phyloP scores from a whole-genome alignment of 2,329 filamentous ascomycete species.

The Aspergillus fijiensis region DNA sequence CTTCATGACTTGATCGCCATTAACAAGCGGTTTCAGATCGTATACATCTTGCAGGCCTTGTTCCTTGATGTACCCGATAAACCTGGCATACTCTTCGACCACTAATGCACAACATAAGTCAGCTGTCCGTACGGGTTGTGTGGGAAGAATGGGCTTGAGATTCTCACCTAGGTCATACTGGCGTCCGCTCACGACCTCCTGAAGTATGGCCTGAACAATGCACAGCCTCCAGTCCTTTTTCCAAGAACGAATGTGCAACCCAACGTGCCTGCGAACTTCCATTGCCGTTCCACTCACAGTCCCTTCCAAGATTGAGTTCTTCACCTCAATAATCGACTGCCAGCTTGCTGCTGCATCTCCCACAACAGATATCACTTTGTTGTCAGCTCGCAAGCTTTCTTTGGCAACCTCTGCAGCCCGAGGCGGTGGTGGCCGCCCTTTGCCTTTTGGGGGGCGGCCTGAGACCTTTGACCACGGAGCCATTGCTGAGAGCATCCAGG shows the following conservation, averaged over 20 bases:
- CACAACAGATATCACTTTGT: constrained; percentile 70
- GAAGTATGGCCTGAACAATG: constrained; percentile 40
- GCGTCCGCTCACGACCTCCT: constrained; percentile 38
- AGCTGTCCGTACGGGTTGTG: constrained; percentile 9
- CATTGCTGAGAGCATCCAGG: constrained; percentile 75
- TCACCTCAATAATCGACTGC: constrained; percentile 62
- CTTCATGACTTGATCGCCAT: constrained; percentile 71
- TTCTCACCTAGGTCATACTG: constrained; percentile 35
- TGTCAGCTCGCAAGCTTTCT: constrained; percentile 77
- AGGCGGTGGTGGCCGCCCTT: constrained; percentile 56
- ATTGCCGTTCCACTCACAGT: constrained; percentile 29
- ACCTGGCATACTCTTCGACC: constrained; percentile 52
- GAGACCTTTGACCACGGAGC: constrained; percentile 67
- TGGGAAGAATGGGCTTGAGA: not conserved
- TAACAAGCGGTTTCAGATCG: constrained; percentile 63
- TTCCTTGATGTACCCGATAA: constrained; percentile 53
- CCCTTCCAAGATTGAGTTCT: constrained; percentile 40
- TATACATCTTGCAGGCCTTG: constrained; percentile 54
- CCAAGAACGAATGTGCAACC: constrained; percentile 37
- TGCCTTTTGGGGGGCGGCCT: constrained; percentile 39
- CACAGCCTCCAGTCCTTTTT: constrained; percentile 43
- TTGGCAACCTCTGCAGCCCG: constrained; percentile 64
- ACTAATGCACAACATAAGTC: constrained; percentile 32
- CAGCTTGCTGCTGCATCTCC: constrained; percentile 64
- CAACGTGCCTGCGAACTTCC: constrained; percentile 39